Evolutionary conservation across 2,329 filamentous ascomycete species (phyloP), one percentile per base, ranked within the genome.

Genomic region (Penicillium sp.): DNA sequence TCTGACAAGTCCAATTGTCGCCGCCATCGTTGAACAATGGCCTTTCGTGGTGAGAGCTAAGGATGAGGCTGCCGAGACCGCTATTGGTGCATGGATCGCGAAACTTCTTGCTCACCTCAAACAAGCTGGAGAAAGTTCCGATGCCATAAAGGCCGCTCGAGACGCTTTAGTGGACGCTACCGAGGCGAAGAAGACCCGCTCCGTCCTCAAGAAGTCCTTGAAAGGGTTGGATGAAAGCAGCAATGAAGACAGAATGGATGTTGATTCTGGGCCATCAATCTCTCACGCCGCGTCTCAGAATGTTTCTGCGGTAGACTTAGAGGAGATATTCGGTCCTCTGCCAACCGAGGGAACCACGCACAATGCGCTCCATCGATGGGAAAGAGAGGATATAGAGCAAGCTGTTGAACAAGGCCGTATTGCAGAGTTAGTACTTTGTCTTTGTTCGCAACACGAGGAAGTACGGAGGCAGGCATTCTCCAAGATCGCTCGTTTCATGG

Each of bases 341-440:
- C 71, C 79, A 5, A 52, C 66, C 1, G 67, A 73, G 55, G 66
- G 68, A n/a, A 66, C 64, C 36, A 67, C 69, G n/a, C 67, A 73
- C 37, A 61, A 67, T 43, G 71, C 63, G 32, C 68, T 84, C 11
- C 71, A 73, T 49, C 73, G 73, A 61, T 95, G 88, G 89, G 76
- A 80, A 37, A 78, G 81, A 53, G 91, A 94, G 62, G 84, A 88
- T 29, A 73, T 88, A 0, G 86, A 90, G 38, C 83, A 90, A 60
- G 80, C 89, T 1, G 74, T 94, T 7, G 88, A 93, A 58, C 86
- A 93, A 54, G 86, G 85, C 5, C 79, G 87, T 58, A 76, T 88
- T 24, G 76, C 79, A 11, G 78, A 82, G 2, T 72, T 97, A 28
- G 76, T 95, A 40, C 75, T 85, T 32, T 85, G 91, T 58, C 76